Evolutionary conservation across 352 stramenopile species (phyloP).

Genomic region (Pythium pyrilobum): DNA sequence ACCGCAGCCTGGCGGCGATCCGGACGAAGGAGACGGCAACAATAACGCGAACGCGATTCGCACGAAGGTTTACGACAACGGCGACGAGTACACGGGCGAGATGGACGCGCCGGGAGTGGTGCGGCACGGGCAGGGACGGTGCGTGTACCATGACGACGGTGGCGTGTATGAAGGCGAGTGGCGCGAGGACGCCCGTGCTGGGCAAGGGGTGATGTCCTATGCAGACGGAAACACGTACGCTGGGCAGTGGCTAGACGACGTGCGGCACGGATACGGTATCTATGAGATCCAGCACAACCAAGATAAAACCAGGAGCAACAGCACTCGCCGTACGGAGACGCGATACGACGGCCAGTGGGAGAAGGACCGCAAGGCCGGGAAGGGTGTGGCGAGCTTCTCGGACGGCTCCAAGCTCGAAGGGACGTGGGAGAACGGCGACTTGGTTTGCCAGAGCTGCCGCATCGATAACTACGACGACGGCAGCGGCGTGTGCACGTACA

Average conservation of each 20-base stretch:
- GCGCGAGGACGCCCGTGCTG: slow-evolving; percentile 37
- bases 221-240: slow-evolving; percentile 42
- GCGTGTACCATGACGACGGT: slow-evolving; percentile 41
- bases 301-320: background rate
- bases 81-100: slow-evolving; percentile 68
- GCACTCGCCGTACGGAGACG: slow-evolving; percentile 16
- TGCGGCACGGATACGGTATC: slow-evolving; percentile 49
- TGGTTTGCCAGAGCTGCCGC: slow-evolving; percentile 12
- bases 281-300: slow-evolving; percentile 18
- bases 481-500: slow-evolving; percentile 44
- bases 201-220: slow-evolving; percentile 51
- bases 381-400: slow-evolving; percentile 55
- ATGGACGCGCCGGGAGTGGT: slow-evolving; percentile 25
- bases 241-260: slow-evolving; percentile 43
- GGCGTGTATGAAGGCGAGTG: slow-evolving; percentile 71
- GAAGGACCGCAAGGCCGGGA: slow-evolving; percentile 44
- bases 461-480: slow-evolving; percentile 53
- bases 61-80: slow-evolving; percentile 45
- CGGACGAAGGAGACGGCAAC: slow-evolving; percentile 18
- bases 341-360: slow-evolving; percentile 78
- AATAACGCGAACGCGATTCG: slow-evolving; percentile 34
- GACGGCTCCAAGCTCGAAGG: slow-evolving; percentile 42
- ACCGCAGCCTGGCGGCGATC: slow-evolving; percentile 25
- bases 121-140: slow-evolving; percentile 60
- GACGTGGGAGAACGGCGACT: slow-evolving; percentile 26